A percentile compares a stretch with the other conserved stretches of the same genome.
phyloP scores from a whole-genome alignment of 208 protist species.

The Tetramitus jugosus region DNA sequence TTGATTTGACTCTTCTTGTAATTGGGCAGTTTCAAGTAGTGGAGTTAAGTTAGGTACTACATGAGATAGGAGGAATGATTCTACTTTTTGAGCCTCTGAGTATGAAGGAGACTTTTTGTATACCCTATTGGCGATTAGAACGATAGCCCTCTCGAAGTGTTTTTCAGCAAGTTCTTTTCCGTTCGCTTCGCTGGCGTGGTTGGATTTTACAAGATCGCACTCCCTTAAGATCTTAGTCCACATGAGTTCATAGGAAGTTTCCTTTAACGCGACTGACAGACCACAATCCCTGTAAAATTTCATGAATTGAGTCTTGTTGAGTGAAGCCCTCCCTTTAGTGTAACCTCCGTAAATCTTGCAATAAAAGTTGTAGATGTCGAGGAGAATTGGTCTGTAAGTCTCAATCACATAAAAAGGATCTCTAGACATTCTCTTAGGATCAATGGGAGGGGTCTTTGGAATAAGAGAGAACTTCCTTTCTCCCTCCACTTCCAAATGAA shows the following conservation, averaged over 20 bases:
- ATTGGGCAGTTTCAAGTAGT: too few species aligned
- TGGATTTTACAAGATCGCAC: not conserved
- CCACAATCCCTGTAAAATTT: not conserved
- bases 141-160: not conserved
- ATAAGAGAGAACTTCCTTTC: not conserved
- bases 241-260: not conserved
- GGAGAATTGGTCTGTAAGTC: not conserved
- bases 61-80: not conserved
- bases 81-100: not conserved
- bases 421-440: not conserved
- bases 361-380: not conserved
- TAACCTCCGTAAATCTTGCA: not conserved
- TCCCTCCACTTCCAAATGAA: too few species aligned
- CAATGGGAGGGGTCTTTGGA: not conserved
- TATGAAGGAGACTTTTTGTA: not conserved
- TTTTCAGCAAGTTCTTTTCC: not conserved
- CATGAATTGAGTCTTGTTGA: not conserved
- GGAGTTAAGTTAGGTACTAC: not conserved
- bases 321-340: not conserved
- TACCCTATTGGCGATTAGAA: not conserved
- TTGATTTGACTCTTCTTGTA: too few species aligned
- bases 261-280: not conserved
- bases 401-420: not conserved
- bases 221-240: not conserved
- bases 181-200: not conserved